Evolutionary conservation across 768 basidiomycete genomes (phyloP).

Genomic region (Tricholoma furcatifolium): DNA sequence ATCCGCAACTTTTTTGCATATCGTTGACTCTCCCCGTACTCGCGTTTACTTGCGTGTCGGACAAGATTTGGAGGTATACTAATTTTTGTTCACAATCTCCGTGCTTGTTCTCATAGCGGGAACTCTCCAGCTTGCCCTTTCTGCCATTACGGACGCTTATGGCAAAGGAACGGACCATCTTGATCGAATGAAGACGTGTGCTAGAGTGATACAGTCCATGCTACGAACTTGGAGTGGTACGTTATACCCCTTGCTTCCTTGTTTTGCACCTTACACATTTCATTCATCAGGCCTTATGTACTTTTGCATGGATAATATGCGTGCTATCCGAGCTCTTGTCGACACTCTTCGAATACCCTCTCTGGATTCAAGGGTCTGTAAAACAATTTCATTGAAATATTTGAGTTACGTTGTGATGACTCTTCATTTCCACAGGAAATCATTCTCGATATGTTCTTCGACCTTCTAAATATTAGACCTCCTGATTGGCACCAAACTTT

Average conservation of each 20-base stretch:
- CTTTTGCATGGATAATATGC: conserved; percentile 86
- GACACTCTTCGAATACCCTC: conserved; percentile 88
- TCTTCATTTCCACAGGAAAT: conserved; percentile 61
- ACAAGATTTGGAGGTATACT: conserved; percentile 83
- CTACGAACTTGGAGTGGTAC: conserved; percentile 91
- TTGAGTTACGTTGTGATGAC: background rate
- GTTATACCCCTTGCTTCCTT: conserved; percentile 21
- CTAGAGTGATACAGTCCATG: conserved; percentile 79
- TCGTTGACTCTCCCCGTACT: conserved; percentile 83
- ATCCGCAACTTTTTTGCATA: conserved; percentile 75
- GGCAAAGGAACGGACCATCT: conserved; percentile 78
- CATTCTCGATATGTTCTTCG: conserved; percentile 92
- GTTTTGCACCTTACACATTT: background rate
- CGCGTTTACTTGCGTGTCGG: conserved; percentile 77
- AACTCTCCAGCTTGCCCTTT: conserved; percentile 67
- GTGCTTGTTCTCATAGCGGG: background rate
- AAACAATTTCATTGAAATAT: conserved; percentile 1
- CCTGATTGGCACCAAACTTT: conserved; percentile 94
- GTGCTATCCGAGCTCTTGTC: conserved; percentile 81
- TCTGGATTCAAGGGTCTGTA: conserved; percentile 74
- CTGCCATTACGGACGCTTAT: conserved; percentile 90
- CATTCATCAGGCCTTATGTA: conserved; percentile 77
- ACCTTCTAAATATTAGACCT: conserved; percentile 86
- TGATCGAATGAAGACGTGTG: conserved; percentile 76
- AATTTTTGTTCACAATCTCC: background rate